Conservation (phyloP, 2,329 filamentous ascomycete species). For the Tolypocladium inflatum region DNA sequence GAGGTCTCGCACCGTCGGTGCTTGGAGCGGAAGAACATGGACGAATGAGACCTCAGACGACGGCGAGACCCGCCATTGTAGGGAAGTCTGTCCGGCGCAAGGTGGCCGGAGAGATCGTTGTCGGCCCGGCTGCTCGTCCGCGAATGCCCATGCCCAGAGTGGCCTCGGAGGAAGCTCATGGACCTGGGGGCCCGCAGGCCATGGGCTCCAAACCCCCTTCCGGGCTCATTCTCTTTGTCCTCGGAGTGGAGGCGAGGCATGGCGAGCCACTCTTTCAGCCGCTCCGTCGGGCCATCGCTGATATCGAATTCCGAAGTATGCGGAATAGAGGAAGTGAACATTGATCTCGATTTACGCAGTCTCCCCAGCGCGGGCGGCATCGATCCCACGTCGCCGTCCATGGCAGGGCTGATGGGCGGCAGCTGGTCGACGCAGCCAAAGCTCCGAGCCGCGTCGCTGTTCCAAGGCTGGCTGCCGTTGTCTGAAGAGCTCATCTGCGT, state of each 20-base stretch:
- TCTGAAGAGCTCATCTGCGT: background rate
- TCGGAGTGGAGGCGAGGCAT: slow-evolving; percentile 2
- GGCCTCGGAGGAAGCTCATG: slow-evolving; percentile 39
- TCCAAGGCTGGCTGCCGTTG: background rate
- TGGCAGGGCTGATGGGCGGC: slow-evolving; percentile 33
- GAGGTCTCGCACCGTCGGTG: slow-evolving; percentile 21
- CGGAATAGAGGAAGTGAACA: slow-evolving; percentile 30
- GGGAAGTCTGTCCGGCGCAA: slow-evolving; percentile 25
- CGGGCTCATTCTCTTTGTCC: slow-evolving; percentile 19
- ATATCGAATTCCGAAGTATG: slow-evolving; percentile 4
- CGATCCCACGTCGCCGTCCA: slow-evolving; percentile 38
- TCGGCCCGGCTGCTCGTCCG: slow-evolving; percentile 9
- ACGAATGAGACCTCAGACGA: slow-evolving; percentile 29
- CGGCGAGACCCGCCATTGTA: slow-evolving; percentile 23
- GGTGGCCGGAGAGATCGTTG: slow-evolving; percentile 24
- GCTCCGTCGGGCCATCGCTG: slow-evolving; percentile 2
- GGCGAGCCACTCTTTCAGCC: slow-evolving; percentile 3
- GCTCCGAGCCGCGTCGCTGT: background rate
- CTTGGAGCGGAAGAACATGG: slow-evolving; percentile 32
- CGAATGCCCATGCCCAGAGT: slow-evolving; percentile 11
- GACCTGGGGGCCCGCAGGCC: slow-evolving; percentile 40
- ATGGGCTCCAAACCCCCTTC: slow-evolving; percentile 3
- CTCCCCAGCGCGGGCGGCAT: slow-evolving; percentile 37
- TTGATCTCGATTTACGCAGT: slow-evolving; percentile 46
- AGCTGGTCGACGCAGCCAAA: slow-evolving; percentile 16